Evolutionary conservation across 768 basidiomycete genomes (phyloP), one percentile per base, ranked within the genome.

Genomic region (Lactarius sanguifluus): DNA sequence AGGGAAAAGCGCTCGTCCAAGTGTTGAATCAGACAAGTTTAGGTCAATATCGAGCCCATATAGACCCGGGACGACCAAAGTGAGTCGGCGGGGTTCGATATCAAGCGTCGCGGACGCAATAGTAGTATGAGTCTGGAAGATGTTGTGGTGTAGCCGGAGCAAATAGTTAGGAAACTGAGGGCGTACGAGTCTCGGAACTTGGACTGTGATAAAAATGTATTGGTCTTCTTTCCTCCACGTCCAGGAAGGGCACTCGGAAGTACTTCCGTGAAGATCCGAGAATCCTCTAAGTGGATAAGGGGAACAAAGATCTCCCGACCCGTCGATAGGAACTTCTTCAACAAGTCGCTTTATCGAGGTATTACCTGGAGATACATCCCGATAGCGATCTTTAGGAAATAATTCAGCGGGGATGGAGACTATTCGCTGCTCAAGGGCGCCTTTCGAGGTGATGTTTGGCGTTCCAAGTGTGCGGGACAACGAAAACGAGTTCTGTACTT

Each of bases 371-470:
- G 52, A 18, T 43, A 70, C 61, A 61, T 63, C 71, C 52, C 72
- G 67, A 7, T 62, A 69, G 64, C 71, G 75, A 23, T 64, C 71
- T 7, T 70, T 70, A 1, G 75, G 73, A 64, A 78, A 79, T 25
- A 85, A 75, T 5, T 77, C 70, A 23, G 79, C 70, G 5, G 88
- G 88, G 30, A 92, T 79, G 50, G 79, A 73, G 1, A 86, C 86
- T 15, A 81, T 82, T 40, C 90, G 85, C 16, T 85, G 81, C 32
- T 73, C 72, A 2, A 88, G 82, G 71, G 81, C 83, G n/a, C 91
- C 91, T 74, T 93, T 94, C 61, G 86, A 86, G 3, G 82, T 76
- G 61, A 94, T 90, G 75, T 93, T 94, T 6, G 91, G 91, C 0
- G 83, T 88, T 28, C 82, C 82, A 66, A 93, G 85, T 57, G 84